A percentile compares a stretch with the other conserved stretches of the same genome.
phyloP scores from a whole-genome alignment of 805 yeast species.

The Debaryomyces maramus region DNA sequence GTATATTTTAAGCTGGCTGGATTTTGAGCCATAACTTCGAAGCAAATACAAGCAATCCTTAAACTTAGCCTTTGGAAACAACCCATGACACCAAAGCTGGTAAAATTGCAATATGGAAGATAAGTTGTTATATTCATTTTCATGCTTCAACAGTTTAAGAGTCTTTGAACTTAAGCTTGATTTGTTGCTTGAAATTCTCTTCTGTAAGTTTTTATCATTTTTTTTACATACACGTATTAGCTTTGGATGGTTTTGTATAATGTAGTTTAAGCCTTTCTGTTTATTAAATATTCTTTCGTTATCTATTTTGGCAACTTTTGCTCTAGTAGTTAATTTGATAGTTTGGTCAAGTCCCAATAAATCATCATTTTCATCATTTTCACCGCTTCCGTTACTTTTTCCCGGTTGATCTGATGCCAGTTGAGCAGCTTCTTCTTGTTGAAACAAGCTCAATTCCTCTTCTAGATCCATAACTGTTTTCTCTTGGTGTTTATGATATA shows the following conservation, averaged over 20 bases:
- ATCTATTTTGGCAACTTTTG: conserved; percentile 37
- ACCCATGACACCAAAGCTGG: conserved; percentile 48
- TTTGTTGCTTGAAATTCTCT: conserved; percentile 11
- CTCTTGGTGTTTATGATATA: no score
- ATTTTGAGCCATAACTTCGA: conserved; percentile 46
- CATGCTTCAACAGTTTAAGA: conserved; percentile 20
- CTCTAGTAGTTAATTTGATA: conserved; percentile 32
- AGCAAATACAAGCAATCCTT: conserved; percentile 62
- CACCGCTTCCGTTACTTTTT: neutral
- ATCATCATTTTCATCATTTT: conserved; percentile 17
- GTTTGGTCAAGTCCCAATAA: conserved; percentile 37
- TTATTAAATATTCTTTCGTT: conserved; percentile 37
- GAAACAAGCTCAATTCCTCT: conserved; percentile 10
- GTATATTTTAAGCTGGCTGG: conserved; percentile 35
- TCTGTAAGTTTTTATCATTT: conserved; percentile 25
- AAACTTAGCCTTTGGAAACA: conserved; percentile 80
- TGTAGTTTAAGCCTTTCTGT: conserved; percentile 33
- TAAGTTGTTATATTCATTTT: conserved; percentile 36
- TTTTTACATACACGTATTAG: conserved; percentile 24
- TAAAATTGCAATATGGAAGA: conserved; percentile 40
- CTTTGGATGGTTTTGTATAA: conserved; percentile 30
- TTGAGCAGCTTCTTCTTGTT: conserved; percentile 1
- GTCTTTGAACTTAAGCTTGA: neutral
- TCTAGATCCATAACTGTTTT: conserved; percentile 10
- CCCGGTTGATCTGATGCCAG: neutral